A percentile compares a stretch with the other conserved stretches of the same genome.
These are phyloP conservation scores for Didymella segeticola DNA, from an alignment of 2,329 filamentous ascomycete species.

Conservation along the genomic window DNA sequence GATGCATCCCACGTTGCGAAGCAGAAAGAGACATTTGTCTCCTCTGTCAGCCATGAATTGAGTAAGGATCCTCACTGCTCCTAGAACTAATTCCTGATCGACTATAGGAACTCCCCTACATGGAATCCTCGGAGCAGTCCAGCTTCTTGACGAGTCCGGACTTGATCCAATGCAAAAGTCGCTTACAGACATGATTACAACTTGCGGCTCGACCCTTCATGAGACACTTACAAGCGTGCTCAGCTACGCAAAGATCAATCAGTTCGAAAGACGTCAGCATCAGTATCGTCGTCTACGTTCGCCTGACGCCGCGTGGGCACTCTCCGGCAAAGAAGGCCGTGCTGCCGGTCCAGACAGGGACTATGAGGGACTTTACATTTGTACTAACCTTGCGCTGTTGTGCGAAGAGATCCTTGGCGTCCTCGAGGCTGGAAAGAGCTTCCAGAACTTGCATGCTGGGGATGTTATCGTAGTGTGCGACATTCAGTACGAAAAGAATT, in stretches of 20 bases:
- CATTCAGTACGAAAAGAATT: conserved; percentile 4
- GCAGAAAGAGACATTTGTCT: conserved; percentile 23
- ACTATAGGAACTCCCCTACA: conserved; percentile 41
- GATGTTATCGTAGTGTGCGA: conserved; percentile 5
- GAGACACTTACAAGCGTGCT: conserved; percentile 45
- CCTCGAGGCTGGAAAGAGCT: conserved; percentile 6
- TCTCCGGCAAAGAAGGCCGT: conserved; percentile 8
- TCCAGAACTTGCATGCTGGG: neutral
- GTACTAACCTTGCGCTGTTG: conserved; percentile 13
- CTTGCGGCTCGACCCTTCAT: conserved; percentile 57
- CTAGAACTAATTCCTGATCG: neutral
- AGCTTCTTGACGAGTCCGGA: conserved; percentile 54
- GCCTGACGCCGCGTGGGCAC: conserved; percentile 15
- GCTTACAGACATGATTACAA: conserved; percentile 55
- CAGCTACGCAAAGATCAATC: conserved; percentile 26
- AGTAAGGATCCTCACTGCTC: conserved; percentile 8
- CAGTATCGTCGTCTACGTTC: conserved; percentile 15
- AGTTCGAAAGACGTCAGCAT: conserved; percentile 48
- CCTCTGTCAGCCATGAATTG: conserved; percentile 24
- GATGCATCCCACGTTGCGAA: conserved; percentile 18
- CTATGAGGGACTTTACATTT: conserved; percentile 20
- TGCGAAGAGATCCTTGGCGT: conserved; percentile 11
- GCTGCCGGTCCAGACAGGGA: conserved; percentile 18
- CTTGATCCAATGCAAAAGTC: conserved; percentile 48
- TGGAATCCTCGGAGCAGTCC: conserved; percentile 50